phyloP scores from a whole-genome alignment of 148 eudicot genomes.

The Fagopyrum homotropicum region DNA sequence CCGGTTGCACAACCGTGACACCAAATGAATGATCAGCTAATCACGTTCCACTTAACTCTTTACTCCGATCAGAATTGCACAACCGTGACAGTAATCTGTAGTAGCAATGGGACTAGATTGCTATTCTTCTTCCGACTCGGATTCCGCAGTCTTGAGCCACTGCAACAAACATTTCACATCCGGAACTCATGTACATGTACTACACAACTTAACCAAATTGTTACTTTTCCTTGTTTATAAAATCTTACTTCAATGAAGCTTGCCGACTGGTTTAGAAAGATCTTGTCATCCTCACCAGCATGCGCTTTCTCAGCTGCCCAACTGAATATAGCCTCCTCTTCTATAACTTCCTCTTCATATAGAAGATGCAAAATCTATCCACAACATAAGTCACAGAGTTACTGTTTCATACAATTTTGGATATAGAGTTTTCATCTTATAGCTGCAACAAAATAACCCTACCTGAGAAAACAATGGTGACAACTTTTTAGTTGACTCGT shows the following conservation, averaged over 20 bases:
- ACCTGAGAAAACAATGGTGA: slow-evolving; percentile 65
- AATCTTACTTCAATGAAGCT: slow-evolving; percentile 48
- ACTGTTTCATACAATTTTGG: not conserved
- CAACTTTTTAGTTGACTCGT: slow-evolving; percentile 61
- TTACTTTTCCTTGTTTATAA: not conserved
- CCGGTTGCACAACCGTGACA: too few species aligned
- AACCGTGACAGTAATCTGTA: too few species aligned
- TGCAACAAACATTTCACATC: not conserved
- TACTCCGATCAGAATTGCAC: too few species aligned
- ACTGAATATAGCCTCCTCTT: slow-evolving; percentile 75
- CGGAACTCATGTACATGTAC: too few species aligned
- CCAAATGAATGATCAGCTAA: too few species aligned
- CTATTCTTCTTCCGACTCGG: slow-evolving; percentile 9
- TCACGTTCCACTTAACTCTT: too few species aligned
- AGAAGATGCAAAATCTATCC: slow-evolving; percentile 62
- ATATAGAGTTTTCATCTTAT: not conserved
- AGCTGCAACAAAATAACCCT: not conserved
- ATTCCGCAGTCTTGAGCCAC: slow-evolving; percentile 8
- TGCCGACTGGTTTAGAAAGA: slow-evolving; percentile 71
- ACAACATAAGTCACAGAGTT: not conserved
- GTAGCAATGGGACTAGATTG: not conserved
- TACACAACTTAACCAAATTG: not conserved
- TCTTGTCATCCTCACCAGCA: slow-evolving; percentile 76
- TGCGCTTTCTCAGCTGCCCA: slow-evolving; percentile 89
- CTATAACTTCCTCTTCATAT: slow-evolving; percentile 60